Percentiles rank a stretch among this genome's conserved stretches.
phyloP scores from a whole-genome alignment of 2,329 filamentous ascomycete species.

The Huntiella savannae region DNA sequence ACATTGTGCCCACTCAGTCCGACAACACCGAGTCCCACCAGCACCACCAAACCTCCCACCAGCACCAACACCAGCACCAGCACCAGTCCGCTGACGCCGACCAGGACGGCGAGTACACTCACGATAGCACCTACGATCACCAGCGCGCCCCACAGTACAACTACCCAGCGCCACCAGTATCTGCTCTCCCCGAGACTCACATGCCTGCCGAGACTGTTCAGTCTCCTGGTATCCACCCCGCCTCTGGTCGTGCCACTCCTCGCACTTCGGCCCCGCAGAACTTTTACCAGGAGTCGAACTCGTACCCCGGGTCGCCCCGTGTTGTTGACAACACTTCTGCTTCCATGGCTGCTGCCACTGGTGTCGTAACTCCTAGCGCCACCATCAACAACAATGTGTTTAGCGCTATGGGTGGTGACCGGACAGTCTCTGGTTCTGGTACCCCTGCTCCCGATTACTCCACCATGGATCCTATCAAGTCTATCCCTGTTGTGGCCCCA shows the following conservation, averaged over 20 bases:
- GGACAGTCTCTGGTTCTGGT: constrained; percentile 45
- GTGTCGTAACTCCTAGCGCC: constrained; percentile 14
- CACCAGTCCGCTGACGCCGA: constrained; percentile 38
- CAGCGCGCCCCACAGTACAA: constrained; percentile 52
- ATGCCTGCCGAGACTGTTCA: constrained; percentile 67
- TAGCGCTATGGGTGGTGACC: constrained; percentile 71
- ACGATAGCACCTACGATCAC: constrained; percentile 52
- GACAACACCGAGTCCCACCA: constrained; percentile 38
- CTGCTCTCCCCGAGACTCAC: constrained; percentile 57
- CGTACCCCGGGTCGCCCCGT: constrained; percentile 66
- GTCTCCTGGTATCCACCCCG: constrained; percentile 34
- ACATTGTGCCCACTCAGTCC: constrained; percentile 23
- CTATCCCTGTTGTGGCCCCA: constrained; percentile 36
- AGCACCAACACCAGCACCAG: not conserved
- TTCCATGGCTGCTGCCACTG: too few species aligned
- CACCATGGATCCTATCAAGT: constrained; percentile 39
- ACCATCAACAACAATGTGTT: constrained; percentile 66
- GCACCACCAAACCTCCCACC: constrained; percentile 34
- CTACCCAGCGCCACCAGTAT: constrained; percentile 51
- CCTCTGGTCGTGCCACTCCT: constrained; percentile 68
- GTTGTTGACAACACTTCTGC: constrained; percentile 15
- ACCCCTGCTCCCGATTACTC: constrained; percentile 50
- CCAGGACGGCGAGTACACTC: constrained; percentile 73
- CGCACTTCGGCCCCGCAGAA: constrained; percentile 55
- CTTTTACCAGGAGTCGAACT: constrained; percentile 45